Percentiles rank a stretch among this genome's conserved stretches.
Evolutionary conservation across 805 yeast species (phyloP).

Genomic region (Hanseniaspora valbyensis): DNA sequence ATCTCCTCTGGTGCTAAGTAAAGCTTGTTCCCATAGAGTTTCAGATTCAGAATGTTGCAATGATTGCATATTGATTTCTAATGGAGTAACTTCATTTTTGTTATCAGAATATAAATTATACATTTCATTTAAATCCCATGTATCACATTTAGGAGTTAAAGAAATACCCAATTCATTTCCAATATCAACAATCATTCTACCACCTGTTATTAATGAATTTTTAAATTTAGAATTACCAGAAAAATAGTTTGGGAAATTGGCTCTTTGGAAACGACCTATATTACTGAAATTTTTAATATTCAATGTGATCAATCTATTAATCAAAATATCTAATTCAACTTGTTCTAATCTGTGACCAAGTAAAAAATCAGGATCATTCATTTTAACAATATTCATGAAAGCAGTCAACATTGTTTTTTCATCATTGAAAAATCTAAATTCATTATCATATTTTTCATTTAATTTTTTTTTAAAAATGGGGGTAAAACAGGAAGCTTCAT

Average conservation of each 20-base stretch:
- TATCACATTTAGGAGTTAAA: conserved; percentile 78
- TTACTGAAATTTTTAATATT: conserved; percentile 67
- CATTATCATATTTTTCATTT: conserved; percentile 40
- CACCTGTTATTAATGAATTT: conserved; percentile 63
- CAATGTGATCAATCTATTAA: conserved; percentile 69
- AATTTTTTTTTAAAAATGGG: conserved; percentile 66
- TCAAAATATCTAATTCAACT: conserved; percentile 63
- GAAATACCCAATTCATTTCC: conserved; percentile 94
- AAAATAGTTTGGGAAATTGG: conserved; percentile 65
- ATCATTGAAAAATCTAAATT: conserved; percentile 51
- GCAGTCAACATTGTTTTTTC: conserved; percentile 67
- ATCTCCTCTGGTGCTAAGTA: conserved; percentile 55
- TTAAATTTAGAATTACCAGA: conserved; percentile 44
- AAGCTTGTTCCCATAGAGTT: conserved; percentile 51
- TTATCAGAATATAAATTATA: conserved; percentile 63
- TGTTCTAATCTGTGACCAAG: conserved; percentile 80
- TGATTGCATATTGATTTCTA: conserved; percentile 65
- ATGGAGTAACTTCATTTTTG: conserved; percentile 36
- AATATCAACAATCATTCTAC: conserved; percentile 82
- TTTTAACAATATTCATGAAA: conserved; percentile 58
- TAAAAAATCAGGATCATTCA: conserved; percentile 84
- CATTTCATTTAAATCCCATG: conserved; percentile 93
- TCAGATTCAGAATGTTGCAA: conserved; percentile 59
- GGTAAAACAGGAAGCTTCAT: conserved; percentile 54
- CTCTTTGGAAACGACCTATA: conserved; percentile 72